Evolutionary conservation across 441 rosid genomes (phyloP).

Genomic region (Erodium texanum): DNA sequence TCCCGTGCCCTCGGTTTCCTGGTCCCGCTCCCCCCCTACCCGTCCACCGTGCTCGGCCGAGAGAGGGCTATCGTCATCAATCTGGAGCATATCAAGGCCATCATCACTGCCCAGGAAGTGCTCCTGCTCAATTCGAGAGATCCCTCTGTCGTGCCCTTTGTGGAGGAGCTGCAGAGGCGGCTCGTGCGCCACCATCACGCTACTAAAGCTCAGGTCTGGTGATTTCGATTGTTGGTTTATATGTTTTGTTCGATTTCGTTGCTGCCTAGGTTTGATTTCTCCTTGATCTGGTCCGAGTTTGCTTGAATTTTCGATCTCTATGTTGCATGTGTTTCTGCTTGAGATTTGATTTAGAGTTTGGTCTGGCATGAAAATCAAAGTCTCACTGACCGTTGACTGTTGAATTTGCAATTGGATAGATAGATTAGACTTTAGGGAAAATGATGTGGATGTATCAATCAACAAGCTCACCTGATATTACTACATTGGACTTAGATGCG

Average conservation of each 20-base stretch:
- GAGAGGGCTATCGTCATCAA: slow-evolving; percentile 79
- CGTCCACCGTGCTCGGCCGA: slow-evolving; percentile 69
- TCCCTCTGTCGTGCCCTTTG: slow-evolving; percentile 65
- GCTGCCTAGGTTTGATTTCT: neutral
- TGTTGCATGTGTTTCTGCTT: neutral
- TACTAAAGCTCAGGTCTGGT: slow-evolving; percentile 46
- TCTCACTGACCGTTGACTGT: too few species aligned
- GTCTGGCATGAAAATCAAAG: too few species aligned
- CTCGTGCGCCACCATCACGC: slow-evolving; percentile 51
- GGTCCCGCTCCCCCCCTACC: slow-evolving; percentile 72
- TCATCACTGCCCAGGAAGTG: slow-evolving; percentile 76
- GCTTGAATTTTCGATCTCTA: neutral
- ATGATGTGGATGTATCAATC: too few species aligned
- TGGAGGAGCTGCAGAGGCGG: slow-evolving; percentile 61
- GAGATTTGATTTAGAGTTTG: too few species aligned
- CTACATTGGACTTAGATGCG: too few species aligned
- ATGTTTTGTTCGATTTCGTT: neutral
- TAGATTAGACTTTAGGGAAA: too few species aligned
- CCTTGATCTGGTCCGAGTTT: neutral
- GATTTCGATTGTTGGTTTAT: neutral
- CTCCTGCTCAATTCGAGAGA: slow-evolving; percentile 64
- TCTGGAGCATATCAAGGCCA: slow-evolving; percentile 85
- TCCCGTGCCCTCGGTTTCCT: slow-evolving; percentile 70
- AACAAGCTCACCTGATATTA: too few species aligned
- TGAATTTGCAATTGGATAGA: too few species aligned